These are phyloP conservation scores for Nemania sp. DNA, from an alignment of 2,329 filamentous ascomycete species.

Conservation along the genomic window DNA sequence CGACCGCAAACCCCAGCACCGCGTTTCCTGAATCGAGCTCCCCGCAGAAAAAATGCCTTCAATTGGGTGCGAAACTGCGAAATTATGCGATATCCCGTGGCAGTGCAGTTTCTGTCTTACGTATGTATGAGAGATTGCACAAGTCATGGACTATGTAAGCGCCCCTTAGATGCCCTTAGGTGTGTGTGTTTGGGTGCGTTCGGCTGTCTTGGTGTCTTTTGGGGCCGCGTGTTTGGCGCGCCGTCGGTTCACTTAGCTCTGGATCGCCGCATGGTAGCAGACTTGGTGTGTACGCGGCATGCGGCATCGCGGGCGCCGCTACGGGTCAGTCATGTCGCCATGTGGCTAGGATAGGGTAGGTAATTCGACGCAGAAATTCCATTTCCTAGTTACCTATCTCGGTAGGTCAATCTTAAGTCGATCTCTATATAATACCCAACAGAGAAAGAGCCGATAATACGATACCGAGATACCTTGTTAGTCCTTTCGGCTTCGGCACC, in stretches of 20 bases:
- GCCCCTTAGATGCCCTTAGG: background rate
- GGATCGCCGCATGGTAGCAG: background rate
- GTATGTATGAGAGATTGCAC: conserved; percentile 4
- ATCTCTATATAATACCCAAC: background rate
- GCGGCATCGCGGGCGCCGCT: too few relatives aligned
- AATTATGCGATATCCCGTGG: background rate
- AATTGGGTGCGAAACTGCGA: background rate
- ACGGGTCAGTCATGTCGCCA: background rate
- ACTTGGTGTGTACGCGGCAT: background rate
- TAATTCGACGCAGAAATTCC: background rate
- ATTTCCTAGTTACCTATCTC: background rate
- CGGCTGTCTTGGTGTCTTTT: background rate
- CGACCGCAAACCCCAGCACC: background rate
- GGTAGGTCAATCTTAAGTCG: conserved; percentile 3
- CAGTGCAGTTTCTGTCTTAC: conserved; percentile 3
- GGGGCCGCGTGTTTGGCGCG: background rate
- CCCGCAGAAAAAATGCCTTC: background rate
- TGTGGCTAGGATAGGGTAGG: too few relatives aligned
- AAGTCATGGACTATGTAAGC: too few relatives aligned
- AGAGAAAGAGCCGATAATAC: background rate
- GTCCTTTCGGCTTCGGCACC: background rate
- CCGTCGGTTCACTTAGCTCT: background rate
- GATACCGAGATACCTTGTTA: background rate
- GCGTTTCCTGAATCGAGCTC: background rate
- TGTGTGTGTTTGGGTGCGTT: too few relatives aligned